Percentiles rank a stretch among this genome's conserved stretches.
These are phyloP conservation scores for Drosera capensis DNA, from an alignment of 148 eudicot genomes.

Conservation along the genomic window DNA sequence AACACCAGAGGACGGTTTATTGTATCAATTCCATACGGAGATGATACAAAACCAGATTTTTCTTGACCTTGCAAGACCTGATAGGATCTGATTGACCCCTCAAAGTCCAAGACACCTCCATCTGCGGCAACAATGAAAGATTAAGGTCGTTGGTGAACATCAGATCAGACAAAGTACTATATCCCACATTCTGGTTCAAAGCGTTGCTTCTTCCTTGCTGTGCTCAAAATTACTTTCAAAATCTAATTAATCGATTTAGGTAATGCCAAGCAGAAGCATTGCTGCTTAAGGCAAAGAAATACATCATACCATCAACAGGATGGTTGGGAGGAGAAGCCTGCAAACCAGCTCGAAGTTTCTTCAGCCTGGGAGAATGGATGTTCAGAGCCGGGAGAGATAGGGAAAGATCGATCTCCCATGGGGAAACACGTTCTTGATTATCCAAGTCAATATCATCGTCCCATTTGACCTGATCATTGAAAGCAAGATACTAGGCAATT, in stretches of 20 bases:
- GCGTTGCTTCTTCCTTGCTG: too few relatives aligned
- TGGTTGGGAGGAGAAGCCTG: slow-evolving; percentile 30
- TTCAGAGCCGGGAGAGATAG: slow-evolving; percentile 41
- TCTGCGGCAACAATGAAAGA: slow-evolving; percentile 28
- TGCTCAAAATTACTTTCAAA: too few relatives aligned
- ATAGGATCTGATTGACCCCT: slow-evolving; percentile 70
- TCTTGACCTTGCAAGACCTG: slow-evolving; percentile 99
- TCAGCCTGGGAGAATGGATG: slow-evolving; percentile 65
- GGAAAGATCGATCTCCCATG: slow-evolving; percentile 87
- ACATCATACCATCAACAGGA: slow-evolving; percentile 30
- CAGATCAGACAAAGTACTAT: too few relatives aligned
- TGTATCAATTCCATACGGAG: slow-evolving; percentile 36
- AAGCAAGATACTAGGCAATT: not conserved
- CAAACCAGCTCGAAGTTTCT: slow-evolving; percentile 50
- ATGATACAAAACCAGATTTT: slow-evolving; percentile 55
- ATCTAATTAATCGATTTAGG: too few relatives aligned
- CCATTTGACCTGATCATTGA: slow-evolving; percentile 57
- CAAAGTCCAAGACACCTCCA: slow-evolving; percentile 53
- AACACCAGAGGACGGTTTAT: slow-evolving; percentile 33
- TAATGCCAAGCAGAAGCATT: too few relatives aligned
- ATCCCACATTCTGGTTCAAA: too few relatives aligned
- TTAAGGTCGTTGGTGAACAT: not conserved
- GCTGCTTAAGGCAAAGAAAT: slow-evolving; percentile 1
- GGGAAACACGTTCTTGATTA: slow-evolving; percentile 68
- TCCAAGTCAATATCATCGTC: slow-evolving; percentile 42